Evolutionary conservation across 2,329 filamentous ascomycete species (phyloP).

Genomic region (Juglanconis juglandina): DNA sequence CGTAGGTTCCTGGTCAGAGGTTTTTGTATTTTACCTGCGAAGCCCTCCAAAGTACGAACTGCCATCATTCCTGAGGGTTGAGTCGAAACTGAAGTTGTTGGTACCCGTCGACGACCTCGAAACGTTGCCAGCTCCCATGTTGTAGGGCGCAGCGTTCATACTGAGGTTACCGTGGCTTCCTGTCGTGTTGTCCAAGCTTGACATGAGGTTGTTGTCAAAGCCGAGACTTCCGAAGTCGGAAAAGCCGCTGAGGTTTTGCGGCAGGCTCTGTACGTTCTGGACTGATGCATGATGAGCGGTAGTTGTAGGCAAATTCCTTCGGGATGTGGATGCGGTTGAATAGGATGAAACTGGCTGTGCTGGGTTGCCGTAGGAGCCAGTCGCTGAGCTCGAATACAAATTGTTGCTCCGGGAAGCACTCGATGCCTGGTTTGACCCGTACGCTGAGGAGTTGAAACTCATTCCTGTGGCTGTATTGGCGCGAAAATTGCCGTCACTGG

Average conservation of each 20-base stretch:
- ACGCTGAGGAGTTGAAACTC: conserved; percentile 19
- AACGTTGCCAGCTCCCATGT: conserved; percentile 23
- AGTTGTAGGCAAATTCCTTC: conserved; percentile 13
- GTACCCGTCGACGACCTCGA: conserved; percentile 24
- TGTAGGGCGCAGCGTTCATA: conserved; percentile 25
- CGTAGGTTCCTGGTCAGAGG: not conserved
- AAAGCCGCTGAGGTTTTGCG: conserved; percentile 22
- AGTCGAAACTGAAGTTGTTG: conserved; percentile 26
- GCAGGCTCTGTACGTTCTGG: conserved; percentile 17
- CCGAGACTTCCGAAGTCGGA: conserved; percentile 22
- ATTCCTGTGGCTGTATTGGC: conserved; percentile 18
- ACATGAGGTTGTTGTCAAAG: conserved; percentile 24
- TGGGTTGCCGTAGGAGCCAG: conserved; percentile 12
- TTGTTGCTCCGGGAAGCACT: conserved; percentile 9
- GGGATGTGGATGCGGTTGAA: conserved; percentile 3
- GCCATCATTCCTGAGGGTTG: conserved; percentile 18
- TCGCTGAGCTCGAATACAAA: conserved; percentile 7
- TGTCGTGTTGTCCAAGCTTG: conserved; percentile 25
- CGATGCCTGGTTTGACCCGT: conserved; percentile 16
- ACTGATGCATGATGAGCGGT: conserved; percentile 13
- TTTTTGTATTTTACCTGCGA: conserved; percentile 18
- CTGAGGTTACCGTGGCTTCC: conserved; percentile 22
- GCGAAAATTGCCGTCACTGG: conserved; percentile 24
- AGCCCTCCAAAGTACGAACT: conserved; percentile 20
- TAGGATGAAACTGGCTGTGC: conserved; percentile 14